Conservation (phyloP, 2,329 filamentous ascomycete species). For the Triangularia verruculosa region DNA sequence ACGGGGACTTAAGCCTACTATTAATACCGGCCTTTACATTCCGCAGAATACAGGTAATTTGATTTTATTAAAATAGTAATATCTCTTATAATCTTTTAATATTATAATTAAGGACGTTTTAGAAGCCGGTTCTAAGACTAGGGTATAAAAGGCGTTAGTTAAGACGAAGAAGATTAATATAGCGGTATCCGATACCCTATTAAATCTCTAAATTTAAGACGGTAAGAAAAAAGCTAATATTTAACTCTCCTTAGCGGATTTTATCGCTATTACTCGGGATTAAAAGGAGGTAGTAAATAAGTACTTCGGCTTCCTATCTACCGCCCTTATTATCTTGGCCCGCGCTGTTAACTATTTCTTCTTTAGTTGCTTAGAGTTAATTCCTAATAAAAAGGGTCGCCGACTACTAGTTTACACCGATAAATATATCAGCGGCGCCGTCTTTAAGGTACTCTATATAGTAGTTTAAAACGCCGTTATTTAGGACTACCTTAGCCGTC, state of each 20-base stretch:
- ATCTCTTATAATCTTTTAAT: slow-evolving; percentile 38
- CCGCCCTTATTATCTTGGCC: slow-evolving; percentile 34
- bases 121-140: slow-evolving; percentile 35
- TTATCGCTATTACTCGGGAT: slow-evolving; percentile 33
- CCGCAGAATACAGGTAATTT: slow-evolving; percentile 35
- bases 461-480: slow-evolving; percentile 35
- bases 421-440: slow-evolving; percentile 39
- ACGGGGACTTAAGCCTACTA: slow-evolving; percentile 24
- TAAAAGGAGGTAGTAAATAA: slow-evolving; percentile 36
- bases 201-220: slow-evolving; percentile 32
- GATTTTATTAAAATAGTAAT: slow-evolving; percentile 40
- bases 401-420: slow-evolving; percentile 38
- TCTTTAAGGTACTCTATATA: slow-evolving; percentile 42
- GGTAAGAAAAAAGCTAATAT: slow-evolving; percentile 16
- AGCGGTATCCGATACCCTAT: slow-evolving; percentile 30
- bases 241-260: slow-evolving; percentile 34
- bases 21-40: slow-evolving; percentile 28
- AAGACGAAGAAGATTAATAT: slow-evolving; percentile 34
- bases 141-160: slow-evolving; percentile 29
- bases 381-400: slow-evolving; percentile 45
- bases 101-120: slow-evolving; percentile 44
- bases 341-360: slow-evolving; percentile 37
- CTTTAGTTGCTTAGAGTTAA: slow-evolving; percentile 40
- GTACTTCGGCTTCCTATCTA: slow-evolving; percentile 34
- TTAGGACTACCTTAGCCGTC: slow-evolving; percentile 40